Conservation (phyloP, 2,329 filamentous ascomycete species). For the Alternaria sp. region DNA sequence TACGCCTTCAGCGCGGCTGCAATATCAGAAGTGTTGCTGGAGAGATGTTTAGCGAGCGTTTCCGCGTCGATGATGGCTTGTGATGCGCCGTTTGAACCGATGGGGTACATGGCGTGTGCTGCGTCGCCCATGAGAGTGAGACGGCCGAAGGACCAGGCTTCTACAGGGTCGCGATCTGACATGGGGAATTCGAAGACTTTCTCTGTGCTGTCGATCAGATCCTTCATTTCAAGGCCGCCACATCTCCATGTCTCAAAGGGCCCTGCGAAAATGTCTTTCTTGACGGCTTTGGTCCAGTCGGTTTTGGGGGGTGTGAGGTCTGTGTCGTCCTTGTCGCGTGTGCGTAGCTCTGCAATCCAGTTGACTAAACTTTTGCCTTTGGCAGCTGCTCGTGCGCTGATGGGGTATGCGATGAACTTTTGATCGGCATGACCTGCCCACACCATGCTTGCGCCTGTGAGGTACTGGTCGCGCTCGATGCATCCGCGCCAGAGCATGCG, state of each 20-base stretch:
- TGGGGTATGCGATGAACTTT: slow-evolving; percentile 58
- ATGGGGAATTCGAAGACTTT: slow-evolving; percentile 57
- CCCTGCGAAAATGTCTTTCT: slow-evolving; percentile 50
- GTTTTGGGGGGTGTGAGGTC: slow-evolving; percentile 54
- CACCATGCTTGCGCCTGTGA: slow-evolving; percentile 54
- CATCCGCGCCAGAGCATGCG: slow-evolving; percentile 57
- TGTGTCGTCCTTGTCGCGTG: slow-evolving; percentile 51
- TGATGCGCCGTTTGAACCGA: slow-evolving; percentile 53
- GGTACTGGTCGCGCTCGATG: slow-evolving; percentile 49
- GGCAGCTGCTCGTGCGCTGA: slow-evolving; percentile 46
- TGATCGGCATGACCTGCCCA: slow-evolving; percentile 57
- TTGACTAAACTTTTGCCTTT: slow-evolving; percentile 53
- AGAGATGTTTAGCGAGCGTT: slow-evolving; percentile 45
- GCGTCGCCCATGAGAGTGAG: slow-evolving; percentile 52
- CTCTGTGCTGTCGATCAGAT: slow-evolving; percentile 52
- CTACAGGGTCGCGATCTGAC: slow-evolving; percentile 54
- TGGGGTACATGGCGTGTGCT: slow-evolving; percentile 54
- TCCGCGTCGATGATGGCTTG: slow-evolving; percentile 57
- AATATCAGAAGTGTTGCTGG: slow-evolving; percentile 32
- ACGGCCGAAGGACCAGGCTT: slow-evolving; percentile 47
- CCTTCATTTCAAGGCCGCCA: slow-evolving; percentile 52
- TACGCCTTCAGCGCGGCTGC: slow-evolving; percentile 48
- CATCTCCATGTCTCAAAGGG: slow-evolving; percentile 53
- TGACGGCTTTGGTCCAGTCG: slow-evolving; percentile 54
- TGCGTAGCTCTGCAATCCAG: slow-evolving; percentile 56